Conservation (phyloP, 106 monocot species). For the Apostasia ramifera region DNA sequence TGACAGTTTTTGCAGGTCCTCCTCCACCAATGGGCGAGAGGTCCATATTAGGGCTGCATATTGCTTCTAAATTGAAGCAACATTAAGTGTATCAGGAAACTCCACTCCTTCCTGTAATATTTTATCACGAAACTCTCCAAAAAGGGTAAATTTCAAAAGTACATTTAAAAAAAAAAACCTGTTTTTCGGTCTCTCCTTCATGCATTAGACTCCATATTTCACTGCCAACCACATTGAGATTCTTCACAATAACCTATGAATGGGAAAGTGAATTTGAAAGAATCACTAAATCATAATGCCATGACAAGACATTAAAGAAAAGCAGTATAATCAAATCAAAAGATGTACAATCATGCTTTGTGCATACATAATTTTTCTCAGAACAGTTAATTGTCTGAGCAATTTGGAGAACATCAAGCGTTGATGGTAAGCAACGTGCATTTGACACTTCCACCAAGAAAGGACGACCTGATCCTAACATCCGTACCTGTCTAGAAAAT, state of each 20-base stretch:
- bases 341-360: background rate
- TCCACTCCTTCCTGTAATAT: background rate
- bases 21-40: constrained; percentile 61
- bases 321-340: background rate
- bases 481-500: constrained; percentile 60
- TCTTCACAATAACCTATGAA: constrained; percentile 65
- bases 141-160: background rate
- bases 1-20: constrained; percentile 47
- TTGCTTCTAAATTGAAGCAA: constrained; percentile 57
- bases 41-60: constrained; percentile 97
- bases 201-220: constrained; percentile 88
- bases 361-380: constrained; percentile 58
- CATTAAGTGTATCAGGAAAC: background rate
- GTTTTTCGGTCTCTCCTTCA: constrained; percentile 98
- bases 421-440: constrained; percentile 47
- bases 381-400: constrained; percentile 64
- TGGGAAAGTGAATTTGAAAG: background rate
- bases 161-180: constrained; percentile 41
- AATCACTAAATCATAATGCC: background rate
- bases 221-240: constrained; percentile 66
- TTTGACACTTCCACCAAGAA: constrained; percentile 90
- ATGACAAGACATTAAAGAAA: background rate
- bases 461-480: constrained; percentile 97
- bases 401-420: constrained; percentile 46
- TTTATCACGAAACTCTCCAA: too few relatives aligned